phyloP scores from a whole-genome alignment of 129 eudicot genomes.

The Kitagawia praeruptora region DNA sequence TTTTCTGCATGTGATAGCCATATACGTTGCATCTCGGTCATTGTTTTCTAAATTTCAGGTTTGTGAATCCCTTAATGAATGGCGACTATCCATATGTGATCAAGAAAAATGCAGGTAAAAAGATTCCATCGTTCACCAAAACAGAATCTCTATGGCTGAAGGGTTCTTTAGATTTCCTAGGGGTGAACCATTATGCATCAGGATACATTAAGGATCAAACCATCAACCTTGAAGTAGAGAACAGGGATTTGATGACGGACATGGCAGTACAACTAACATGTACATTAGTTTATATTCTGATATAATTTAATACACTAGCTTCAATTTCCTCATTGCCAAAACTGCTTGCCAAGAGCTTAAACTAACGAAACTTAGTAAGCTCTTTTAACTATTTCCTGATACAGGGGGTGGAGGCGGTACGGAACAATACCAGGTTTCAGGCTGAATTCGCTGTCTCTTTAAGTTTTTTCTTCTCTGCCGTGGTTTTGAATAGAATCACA shows the following conservation, averaged over 20 bases:
- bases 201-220: slow-evolving; percentile 33
- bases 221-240: slow-evolving; percentile 22
- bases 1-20: background rate
- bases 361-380: no score
- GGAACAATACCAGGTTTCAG: background rate
- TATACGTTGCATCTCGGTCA: no score
- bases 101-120: slow-evolving; percentile 40
- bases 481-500: background rate
- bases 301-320: no score
- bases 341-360: background rate
- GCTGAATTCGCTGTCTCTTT: background rate
- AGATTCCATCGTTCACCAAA: slow-evolving; percentile 47
- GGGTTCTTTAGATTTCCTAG: slow-evolving; percentile 59
- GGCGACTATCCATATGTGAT: slow-evolving; percentile 63
- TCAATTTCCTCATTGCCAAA: no score
- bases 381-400: background rate
- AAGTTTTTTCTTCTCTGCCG: background rate
- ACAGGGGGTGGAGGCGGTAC: background rate
- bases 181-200: slow-evolving; percentile 44
- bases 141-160: slow-evolving; percentile 41
- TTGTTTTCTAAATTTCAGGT: background rate
- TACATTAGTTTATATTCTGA: slow-evolving; percentile 15
- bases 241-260: slow-evolving; percentile 34
- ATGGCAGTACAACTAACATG: slow-evolving; percentile 25
- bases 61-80: slow-evolving; percentile 35